Conservation (phyloP, 495 filamentous ascomycete genomes). For the Aspergillus cristatus region DNA sequence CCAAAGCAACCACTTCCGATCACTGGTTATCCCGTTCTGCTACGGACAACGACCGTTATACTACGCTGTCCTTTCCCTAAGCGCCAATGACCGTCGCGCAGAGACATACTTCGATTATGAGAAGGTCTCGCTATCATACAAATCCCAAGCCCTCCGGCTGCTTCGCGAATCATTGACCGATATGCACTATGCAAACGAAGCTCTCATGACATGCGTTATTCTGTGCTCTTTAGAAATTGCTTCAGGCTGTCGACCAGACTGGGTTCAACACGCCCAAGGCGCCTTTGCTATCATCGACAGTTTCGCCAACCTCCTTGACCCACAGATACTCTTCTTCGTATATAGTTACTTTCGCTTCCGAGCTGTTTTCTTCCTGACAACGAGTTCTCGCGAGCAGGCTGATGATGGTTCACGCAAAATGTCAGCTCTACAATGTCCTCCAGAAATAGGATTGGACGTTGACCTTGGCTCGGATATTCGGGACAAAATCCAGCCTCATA, state of each 20-base stretch:
- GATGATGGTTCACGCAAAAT: no score
- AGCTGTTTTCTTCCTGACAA: constrained; percentile 1
- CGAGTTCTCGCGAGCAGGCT: background rate
- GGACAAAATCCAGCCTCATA: background rate
- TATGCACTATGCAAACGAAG: background rate
- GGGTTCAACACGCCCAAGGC: constrained; percentile 1
- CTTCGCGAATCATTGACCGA: background rate
- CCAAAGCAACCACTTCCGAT: background rate
- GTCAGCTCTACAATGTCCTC: no score
- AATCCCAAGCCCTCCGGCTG: background rate
- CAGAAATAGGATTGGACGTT: no score
- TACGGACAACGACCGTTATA: background rate
- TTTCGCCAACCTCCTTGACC: background rate
- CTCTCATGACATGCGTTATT: constrained; percentile 3
- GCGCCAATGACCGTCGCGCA: constrained; percentile 3
- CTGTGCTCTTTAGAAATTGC: constrained; percentile 1
- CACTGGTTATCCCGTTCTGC: constrained; percentile 1
- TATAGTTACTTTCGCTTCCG: constrained; percentile 2
- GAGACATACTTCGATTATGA: constrained; percentile 1
- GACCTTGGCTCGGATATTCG: no score
- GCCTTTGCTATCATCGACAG: constrained; percentile 3
- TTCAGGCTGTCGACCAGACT: constrained; percentile 1
- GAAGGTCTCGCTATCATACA: constrained; percentile 1
- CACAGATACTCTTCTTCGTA: constrained; percentile 1
- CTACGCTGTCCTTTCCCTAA: constrained; percentile 2